These are phyloP conservation scores for Jatropha multifida DNA, from an alignment of 441 rosid species.

Conservation along the genomic window DNA sequence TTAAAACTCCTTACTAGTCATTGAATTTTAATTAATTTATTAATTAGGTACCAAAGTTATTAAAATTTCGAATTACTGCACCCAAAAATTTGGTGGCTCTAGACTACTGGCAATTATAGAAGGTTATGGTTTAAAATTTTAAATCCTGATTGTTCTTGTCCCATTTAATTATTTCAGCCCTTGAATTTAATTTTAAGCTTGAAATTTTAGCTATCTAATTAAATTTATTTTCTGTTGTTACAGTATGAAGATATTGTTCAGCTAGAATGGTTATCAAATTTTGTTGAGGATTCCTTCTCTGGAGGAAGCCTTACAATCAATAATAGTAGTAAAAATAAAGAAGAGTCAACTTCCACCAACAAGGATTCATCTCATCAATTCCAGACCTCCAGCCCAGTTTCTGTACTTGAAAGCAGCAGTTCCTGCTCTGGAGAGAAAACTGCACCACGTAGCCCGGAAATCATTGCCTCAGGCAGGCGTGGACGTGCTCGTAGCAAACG, in stretches of 20 bases:
- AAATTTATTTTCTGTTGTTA: conserved; percentile 1
- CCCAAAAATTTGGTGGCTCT: neutral
- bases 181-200: neutral
- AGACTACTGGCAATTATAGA: neutral
- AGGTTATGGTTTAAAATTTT: too few relatives aligned
- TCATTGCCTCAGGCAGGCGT: conserved; percentile 37
- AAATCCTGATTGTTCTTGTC: neutral
- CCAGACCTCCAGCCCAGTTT: conserved; percentile 79
- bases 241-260: conserved; percentile 95
- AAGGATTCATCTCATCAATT: conserved; percentile 50
- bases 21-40: neutral
- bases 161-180: too few relatives aligned
- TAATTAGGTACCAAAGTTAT: neutral
- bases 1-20: neutral
- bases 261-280: conserved; percentile 70
- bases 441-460: conserved; percentile 37
- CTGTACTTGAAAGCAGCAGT: conserved; percentile 94
- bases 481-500: conserved; percentile 96
- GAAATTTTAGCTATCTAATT: neutral
- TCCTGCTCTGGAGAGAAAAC: conserved; percentile 64
- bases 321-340: conserved; percentile 18
- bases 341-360: conserved; percentile 34
- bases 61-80: neutral
- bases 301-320: conserved; percentile 58
- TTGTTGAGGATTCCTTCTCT: conserved; percentile 80